These are phyloP conservation scores for Jackrogersella multiformis DNA, from an alignment of 495 filamentous ascomycete species.

Conservation along the genomic window DNA sequence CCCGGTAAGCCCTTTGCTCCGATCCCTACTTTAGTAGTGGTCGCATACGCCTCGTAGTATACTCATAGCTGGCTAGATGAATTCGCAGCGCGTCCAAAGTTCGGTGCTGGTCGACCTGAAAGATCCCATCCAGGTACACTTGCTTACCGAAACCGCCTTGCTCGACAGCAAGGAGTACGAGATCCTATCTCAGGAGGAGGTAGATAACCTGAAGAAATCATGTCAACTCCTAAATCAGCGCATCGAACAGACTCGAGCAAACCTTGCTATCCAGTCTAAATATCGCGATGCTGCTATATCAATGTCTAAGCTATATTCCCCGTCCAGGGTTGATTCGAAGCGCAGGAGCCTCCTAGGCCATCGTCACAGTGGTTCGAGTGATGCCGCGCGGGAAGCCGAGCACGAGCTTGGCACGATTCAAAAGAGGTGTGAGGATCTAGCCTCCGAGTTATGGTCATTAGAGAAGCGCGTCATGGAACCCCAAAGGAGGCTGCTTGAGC, in stretches of 20 bases:
- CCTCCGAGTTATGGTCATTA: conserved; percentile 78
- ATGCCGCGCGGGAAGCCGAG: conserved; percentile 67
- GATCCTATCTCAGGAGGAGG: conserved; percentile 87
- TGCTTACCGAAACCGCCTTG: conserved; percentile 92
- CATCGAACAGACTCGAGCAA: conserved; percentile 81
- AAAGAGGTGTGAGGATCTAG: conserved; percentile 85
- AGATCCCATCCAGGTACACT: conserved; percentile 73
- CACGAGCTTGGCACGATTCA: conserved; percentile 78
- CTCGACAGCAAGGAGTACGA: conserved; percentile 84
- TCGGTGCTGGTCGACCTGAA: conserved; percentile 59
- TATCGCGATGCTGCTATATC: conserved; percentile 91
- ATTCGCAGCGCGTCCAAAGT: conserved; percentile 51
- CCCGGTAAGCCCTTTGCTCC: conserved; percentile 51
- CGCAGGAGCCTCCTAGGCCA: conserved; percentile 64
- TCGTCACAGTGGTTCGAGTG: conserved; percentile 51
- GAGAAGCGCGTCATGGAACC: conserved; percentile 77
- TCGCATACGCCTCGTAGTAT: conserved; percentile 7
- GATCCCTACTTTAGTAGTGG: neutral
- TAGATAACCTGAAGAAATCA: conserved; percentile 91
- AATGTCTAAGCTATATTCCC: conserved; percentile 77
- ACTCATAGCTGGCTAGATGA: conserved; percentile 47
- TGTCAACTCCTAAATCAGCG: conserved; percentile 71
- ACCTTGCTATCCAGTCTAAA: conserved; percentile 90
- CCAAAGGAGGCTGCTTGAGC: conserved; percentile 78
- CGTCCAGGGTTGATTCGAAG: conserved; percentile 50